Evolutionary conservation across 1,284 basidiomycete species (phyloP), one percentile per base, ranked within the genome.

Genomic region (Meira miltonrushii): DNA sequence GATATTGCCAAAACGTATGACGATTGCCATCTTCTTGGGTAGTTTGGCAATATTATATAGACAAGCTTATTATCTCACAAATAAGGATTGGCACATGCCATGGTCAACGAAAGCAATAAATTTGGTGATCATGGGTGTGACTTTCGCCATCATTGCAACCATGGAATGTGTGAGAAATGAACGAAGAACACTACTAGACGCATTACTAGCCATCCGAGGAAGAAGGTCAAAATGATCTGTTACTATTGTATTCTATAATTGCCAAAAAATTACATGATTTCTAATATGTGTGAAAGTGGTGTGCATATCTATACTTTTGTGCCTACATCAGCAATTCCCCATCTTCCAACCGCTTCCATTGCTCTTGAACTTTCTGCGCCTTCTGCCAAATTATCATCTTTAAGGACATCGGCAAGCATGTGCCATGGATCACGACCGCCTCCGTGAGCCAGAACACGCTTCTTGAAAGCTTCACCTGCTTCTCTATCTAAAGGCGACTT

Each of bases 391-490:
- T 83, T 81, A 0, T 87, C 86, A 0, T 84, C 82, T 39, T 83
- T 81, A 5, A 97, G 79, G 39, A 96, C 75, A 1, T 82, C 81
- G n/a, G 87, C 85, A 0, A 97, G 85, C 89, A 96, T 92, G 66
- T 83, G 81, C 94, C 94, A 98, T 0, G 94, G 91, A 71, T 97
- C 90, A 74, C 84, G 88, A 0, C 90, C 92, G 1, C 95, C 95
- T 0, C 94, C 94, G 72, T 85, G 88, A 55, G 82, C 82, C 46
- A 98, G 75, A 4, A 97, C 82, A 55, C 89, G 86, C 2, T 78
- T 72, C 72, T 91, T 94, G 74, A 88, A 89, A 76, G 81, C 84
- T 71, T 96, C 90, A 0, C 94, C 83, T 23, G 61, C 58, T n/a
- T 75, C 71, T n/a, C 79, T 61, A 13, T 65, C 64, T 12, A 81